Evolutionary conservation across 23 red algal species (phyloP), one percentile per base, ranked within the genome.

Genomic region (Agarophyton chilense): DNA sequence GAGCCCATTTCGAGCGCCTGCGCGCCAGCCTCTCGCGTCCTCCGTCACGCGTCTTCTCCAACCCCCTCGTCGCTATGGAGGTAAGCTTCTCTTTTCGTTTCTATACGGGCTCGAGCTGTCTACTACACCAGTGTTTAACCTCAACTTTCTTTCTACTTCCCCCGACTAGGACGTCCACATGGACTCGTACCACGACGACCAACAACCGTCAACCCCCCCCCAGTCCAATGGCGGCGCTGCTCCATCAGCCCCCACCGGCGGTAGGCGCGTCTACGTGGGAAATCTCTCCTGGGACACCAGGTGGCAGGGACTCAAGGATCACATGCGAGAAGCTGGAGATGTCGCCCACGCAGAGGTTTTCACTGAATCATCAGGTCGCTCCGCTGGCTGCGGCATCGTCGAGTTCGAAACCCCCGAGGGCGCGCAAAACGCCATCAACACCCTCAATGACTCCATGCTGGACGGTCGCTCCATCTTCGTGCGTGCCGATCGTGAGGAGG

Each of bases 291-390:
- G 94, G 90, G 87, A 86, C 22, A 95, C 93, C 24, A 58, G 92
- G 28, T 99, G 93, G 97, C 97, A 96, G 67, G 87, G 86, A 70
- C 82, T 99, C 14, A 96, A 99, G 82, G 97, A 96, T 81, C 93
- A 99, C 77, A 99, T 99, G 97, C 92, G 93, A 24, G 83, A 93
- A 18, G 97, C 97, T 22, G 97, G 97, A 5, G 75, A 95, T 36
- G 97, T 99, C 9, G 72, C 86, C 9, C 93, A 90, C 62, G 97
- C 93, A 4, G 97, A 99, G 83, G 97, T 99, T n/a, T 99, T 99
- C 67, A 96, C 84, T 6, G 97, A 99, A 62, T 65, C 79, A 21
- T 93, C 92, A 14, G 97, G 97, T 31, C 93, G 97, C 70, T 99
- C 97, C 24, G 92, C 92, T 19, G 97, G 97, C 44, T 99, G 97